phyloP scores from a whole-genome alignment of 139 green algal species.

The Coccomyxa sp. region DNA sequence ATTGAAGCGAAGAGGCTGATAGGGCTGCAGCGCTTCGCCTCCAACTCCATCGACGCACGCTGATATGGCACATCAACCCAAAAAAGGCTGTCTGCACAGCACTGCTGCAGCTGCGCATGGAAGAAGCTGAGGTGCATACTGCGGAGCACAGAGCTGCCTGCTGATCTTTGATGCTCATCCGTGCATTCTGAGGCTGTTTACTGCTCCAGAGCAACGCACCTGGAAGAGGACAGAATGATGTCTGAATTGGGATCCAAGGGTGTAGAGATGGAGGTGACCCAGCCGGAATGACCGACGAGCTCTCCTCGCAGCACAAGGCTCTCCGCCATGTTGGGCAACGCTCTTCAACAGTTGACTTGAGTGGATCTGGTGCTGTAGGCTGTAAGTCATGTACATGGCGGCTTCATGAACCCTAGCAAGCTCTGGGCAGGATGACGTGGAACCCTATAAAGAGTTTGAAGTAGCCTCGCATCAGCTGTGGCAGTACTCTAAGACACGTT shows the following conservation, averaged over 20 bases:
- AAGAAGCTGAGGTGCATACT: background rate
- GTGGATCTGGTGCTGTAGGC: background rate
- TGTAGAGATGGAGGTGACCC: slow-evolving; percentile 72
- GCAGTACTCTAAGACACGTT: background rate
- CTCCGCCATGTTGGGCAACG: slow-evolving; percentile 12
- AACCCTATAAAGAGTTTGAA: background rate
- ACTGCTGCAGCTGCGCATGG: too few relatives aligned
- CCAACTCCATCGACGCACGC: background rate
- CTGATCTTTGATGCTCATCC: background rate
- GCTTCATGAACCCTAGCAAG: background rate
- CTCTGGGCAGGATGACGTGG: background rate
- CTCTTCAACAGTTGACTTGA: background rate
- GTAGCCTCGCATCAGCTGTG: background rate
- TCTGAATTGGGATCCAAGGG: slow-evolving; percentile 92
- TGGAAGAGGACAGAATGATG: slow-evolving; percentile 87
- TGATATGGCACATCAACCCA: too few relatives aligned
- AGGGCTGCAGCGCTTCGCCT: background rate
- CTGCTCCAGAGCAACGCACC: slow-evolving; percentile 44
- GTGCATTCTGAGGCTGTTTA: background rate
- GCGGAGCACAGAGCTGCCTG: background rate
- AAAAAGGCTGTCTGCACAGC: too few relatives aligned
- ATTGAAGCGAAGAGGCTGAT: background rate
- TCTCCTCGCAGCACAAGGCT: slow-evolving; percentile 8
- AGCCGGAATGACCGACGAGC: slow-evolving; percentile 22
- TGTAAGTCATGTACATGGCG: background rate